A percentile compares a stretch with the other conserved stretches of the same genome.
These are phyloP conservation scores for Podaxis sp. DNA, from an alignment of 768 basidiomycete species.

Conservation along the genomic window DNA sequence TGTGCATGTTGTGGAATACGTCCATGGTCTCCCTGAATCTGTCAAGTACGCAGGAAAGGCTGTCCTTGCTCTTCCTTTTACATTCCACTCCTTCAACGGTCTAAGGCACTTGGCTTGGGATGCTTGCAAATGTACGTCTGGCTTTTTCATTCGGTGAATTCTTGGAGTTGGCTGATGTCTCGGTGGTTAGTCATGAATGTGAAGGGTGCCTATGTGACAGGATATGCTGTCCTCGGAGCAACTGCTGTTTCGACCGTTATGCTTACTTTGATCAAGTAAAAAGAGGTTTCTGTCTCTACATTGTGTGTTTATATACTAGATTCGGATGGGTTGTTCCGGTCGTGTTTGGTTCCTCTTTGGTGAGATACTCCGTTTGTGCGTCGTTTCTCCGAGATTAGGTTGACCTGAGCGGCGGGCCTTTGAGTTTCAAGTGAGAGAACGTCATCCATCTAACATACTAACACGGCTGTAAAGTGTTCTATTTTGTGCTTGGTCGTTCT, in stretches of 20 bases:
- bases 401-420: neutral
- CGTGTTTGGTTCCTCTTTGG: neutral
- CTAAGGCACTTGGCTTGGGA: conserved; percentile 92
- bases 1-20: conserved; percentile 67
- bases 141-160: neutral
- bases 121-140: conserved; percentile 72
- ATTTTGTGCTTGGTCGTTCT: neutral
- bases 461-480: neutral
- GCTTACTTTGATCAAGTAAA: conserved; percentile 35
- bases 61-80: conserved; percentile 80
- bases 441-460: neutral
- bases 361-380: neutral
- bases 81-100: conserved; percentile 90
- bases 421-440: neutral
- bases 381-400: conserved; percentile 3
- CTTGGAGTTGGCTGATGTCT: conserved; percentile 2
- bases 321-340: neutral
- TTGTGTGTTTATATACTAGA: neutral
- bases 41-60: conserved; percentile 76
- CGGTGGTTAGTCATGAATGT: conserved; percentile 61
- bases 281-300: neutral
- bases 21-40: conserved; percentile 66
- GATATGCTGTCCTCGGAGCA: conserved; percentile 80
- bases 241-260: conserved; percentile 72
- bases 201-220: conserved; percentile 75